phyloP scores from a whole-genome alignment of 164 flowering plant species.

The Vitis rupestris region DNA sequence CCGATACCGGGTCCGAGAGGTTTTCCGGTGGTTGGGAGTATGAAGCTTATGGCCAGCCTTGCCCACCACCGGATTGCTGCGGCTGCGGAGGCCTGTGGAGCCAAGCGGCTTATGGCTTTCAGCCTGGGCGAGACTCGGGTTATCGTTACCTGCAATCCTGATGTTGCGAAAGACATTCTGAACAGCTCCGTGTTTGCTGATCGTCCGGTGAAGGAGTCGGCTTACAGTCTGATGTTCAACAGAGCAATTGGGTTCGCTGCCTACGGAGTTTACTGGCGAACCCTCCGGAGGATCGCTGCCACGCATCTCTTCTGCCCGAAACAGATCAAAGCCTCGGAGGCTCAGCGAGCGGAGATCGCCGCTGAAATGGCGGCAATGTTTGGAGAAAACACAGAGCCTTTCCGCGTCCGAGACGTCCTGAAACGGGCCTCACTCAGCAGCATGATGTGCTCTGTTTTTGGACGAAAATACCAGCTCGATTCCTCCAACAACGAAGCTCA shows the following conservation, averaged over 20 bases:
- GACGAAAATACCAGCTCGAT: constrained; percentile 28
- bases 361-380: constrained; percentile 23
- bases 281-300: constrained; percentile 38
- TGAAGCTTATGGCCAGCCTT: constrained; percentile 25
- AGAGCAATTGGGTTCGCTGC: constrained; percentile 61
- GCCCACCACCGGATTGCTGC: too few species aligned
- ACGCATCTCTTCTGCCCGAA: constrained; percentile 41
- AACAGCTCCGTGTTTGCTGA: constrained; percentile 38
- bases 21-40: constrained; percentile 28
- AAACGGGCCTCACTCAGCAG: constrained; percentile 41
- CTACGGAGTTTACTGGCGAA: constrained; percentile 45
- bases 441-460: constrained; percentile 51
- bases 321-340: constrained; percentile 23
- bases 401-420: constrained; percentile 23
- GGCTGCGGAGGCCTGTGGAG: constrained; percentile 2
- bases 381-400: not conserved
- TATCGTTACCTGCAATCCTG: constrained; percentile 35
- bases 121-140: constrained; percentile 43
- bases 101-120: constrained; percentile 41
- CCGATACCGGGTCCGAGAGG: constrained; percentile 12
- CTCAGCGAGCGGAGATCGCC: constrained; percentile 8
- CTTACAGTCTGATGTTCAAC: constrained; percentile 40
- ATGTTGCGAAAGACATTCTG: constrained; percentile 40
- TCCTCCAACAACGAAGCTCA: not conserved
- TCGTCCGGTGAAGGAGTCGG: constrained; percentile 46